Evolutionary conservation across 2,329 filamentous ascomycete genomes (phyloP).

Genomic region (Chrysosporium keratinophilum): DNA sequence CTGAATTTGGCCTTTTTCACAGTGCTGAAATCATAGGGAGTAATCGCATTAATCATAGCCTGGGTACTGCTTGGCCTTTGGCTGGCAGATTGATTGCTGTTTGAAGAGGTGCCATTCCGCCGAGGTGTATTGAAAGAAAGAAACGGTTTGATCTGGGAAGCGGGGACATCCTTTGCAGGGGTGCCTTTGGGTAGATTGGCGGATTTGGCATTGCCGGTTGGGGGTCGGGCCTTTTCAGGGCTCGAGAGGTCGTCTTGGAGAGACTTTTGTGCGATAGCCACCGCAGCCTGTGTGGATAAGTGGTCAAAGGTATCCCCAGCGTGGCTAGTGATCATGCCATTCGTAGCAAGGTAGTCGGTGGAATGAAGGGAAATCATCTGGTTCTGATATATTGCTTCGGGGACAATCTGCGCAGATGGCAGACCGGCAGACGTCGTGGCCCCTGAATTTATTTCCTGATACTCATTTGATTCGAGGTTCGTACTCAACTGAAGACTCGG

Average conservation of each 20-base stretch:
- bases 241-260: slow-evolving; percentile 31
- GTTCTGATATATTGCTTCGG: slow-evolving; percentile 23
- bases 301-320: slow-evolving; percentile 25
- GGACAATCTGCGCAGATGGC: slow-evolving; percentile 31
- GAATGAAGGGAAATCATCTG: slow-evolving; percentile 32
- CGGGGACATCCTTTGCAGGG: not conserved
- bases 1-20: slow-evolving; percentile 21
- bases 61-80: slow-evolving; percentile 31
- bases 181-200: not conserved
- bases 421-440: slow-evolving; percentile 12
- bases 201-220: too few relatives aligned
- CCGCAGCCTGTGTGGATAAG: slow-evolving; percentile 32
- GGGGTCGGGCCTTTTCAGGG: slow-evolving; percentile 15
- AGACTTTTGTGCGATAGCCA: slow-evolving; percentile 30
- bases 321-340: slow-evolving; percentile 20
- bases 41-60: slow-evolving; percentile 32
- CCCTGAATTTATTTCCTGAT: not conserved
- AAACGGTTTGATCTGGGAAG: slow-evolving; percentile 22
- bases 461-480: not conserved
- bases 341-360: slow-evolving; percentile 23
- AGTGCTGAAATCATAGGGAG: slow-evolving; percentile 32
- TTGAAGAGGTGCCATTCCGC: not conserved
- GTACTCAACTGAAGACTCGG: not conserved
- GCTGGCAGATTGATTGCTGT: slow-evolving; percentile 13
- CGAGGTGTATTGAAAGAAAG: slow-evolving; percentile 18